These are phyloP conservation scores for Citrullus amarus DNA, from an alignment of 306 rosid genomes.

Conservation along the genomic window DNA sequence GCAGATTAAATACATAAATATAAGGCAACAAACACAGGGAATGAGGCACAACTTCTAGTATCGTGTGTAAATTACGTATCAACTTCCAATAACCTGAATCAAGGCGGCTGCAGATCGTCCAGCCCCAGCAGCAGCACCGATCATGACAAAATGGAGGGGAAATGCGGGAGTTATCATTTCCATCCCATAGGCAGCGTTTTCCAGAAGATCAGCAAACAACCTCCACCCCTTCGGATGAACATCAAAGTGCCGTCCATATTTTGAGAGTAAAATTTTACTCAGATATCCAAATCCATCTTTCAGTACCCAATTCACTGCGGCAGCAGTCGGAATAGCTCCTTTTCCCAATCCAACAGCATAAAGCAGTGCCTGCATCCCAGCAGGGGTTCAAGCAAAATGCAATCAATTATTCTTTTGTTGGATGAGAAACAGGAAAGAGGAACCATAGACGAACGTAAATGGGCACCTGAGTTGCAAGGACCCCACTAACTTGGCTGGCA, in stretches of 20 bases:
- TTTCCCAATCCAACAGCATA: constrained; percentile 90
- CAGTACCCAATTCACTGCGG: constrained; percentile 86
- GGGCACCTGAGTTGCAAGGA: constrained; percentile 67
- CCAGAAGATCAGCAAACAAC: constrained; percentile 80
- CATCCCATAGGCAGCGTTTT: constrained; percentile 85
- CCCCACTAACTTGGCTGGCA: constrained; percentile 81
- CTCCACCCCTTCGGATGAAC: constrained; percentile 95
- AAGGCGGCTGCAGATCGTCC: constrained; percentile 20
- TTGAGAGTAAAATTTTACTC: constrained; percentile 73
- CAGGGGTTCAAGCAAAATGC: not conserved
- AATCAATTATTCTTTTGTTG: not conserved
- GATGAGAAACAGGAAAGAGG: constrained; percentile 1
- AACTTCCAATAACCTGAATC: constrained; percentile 22
- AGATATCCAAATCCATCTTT: constrained; percentile 94
- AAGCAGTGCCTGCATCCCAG: constrained; percentile 41
- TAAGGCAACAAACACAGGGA: not conserved
- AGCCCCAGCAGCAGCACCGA: constrained; percentile 36
- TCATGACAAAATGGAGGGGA: constrained; percentile 51
- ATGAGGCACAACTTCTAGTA: not conserved
- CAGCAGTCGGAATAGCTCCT: constrained; percentile 92
- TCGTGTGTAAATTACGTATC: not conserved
- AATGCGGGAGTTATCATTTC: constrained; percentile 84
- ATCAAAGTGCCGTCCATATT: constrained; percentile 89
- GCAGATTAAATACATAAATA: not conserved
- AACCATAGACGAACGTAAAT: not conserved